Base-by-base conservation (phyloP, 2,329 filamentous ascomycete species). In the Phialemonium atrogriseum region DNA sequence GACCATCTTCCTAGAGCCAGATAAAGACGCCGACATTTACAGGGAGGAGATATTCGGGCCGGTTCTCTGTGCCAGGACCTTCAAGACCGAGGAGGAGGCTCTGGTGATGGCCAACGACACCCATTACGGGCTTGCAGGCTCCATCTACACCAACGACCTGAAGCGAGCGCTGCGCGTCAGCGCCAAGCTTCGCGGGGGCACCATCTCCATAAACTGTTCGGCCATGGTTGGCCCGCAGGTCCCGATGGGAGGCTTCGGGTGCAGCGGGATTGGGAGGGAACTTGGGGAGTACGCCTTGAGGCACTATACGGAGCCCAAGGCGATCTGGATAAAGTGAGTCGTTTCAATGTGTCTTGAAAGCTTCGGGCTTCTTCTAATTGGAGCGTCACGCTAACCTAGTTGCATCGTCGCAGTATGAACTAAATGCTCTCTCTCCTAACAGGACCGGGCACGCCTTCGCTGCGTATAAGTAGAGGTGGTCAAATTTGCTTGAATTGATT, bases 1-100 rank as follows among this genome's bases (percentile, higher is more conserved):
- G 24, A 94, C 85, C 51, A 85, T 93, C 66, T 93, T 94, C 71
- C 78, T 74, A 59, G 77, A 86, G 51, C 84, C 91, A 45, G 74
- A 66, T 30, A 62, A 77, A 45, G 75, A 89, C 59, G 91, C 91
- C 84, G 88, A 84, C 73, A 91, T 94, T 51, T 78, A 86, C 64
- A 75, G 84, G 59, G 84, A 93, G 65, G 86, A 94, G 66, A 91
- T 94, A 56, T 94, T 94, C 55, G 86, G 86, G 42, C 86, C 86
- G 37, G 86, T 94, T 42, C 84, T 78, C 65, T 73, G 81, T 48
- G 80, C 93, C 47, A 72, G 80, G 65, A 91, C 88, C 67, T 93
- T 94, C 73, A 82, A 80, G 67, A 77, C 71, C 45, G 80, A 84
- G 64, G 80, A 80, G 23, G 86, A 94, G 34, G 84, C 75, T 40